phyloP scores from a whole-genome alignment of 2,329 filamentous ascomycete genomes.

The Trichoderma breve region DNA sequence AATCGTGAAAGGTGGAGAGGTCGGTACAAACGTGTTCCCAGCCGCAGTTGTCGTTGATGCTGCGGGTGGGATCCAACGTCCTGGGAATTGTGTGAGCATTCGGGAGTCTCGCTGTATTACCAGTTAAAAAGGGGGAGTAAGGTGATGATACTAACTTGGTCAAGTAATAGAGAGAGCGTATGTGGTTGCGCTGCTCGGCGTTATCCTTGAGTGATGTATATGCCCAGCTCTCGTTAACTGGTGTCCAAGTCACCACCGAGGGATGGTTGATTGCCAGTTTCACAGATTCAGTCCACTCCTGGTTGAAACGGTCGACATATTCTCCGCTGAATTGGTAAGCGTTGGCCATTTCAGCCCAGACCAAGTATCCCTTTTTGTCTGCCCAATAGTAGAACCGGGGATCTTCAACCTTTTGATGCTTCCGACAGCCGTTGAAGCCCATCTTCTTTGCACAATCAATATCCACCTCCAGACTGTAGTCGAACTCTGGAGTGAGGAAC shows the following conservation, averaged over 20 bases:
- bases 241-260: slow-evolving; percentile 64
- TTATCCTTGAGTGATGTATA: slow-evolving; percentile 58
- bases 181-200: slow-evolving; percentile 60
- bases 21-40: slow-evolving; percentile 68
- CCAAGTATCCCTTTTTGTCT: slow-evolving; percentile 58
- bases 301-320: slow-evolving; percentile 59
- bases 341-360: slow-evolving; percentile 65
- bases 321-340: slow-evolving; percentile 60
- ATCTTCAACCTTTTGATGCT: slow-evolving; percentile 64
- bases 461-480: slow-evolving; percentile 46
- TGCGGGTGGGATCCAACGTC: slow-evolving; percentile 59
- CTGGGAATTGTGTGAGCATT: slow-evolving; percentile 23
- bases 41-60: slow-evolving; percentile 69
- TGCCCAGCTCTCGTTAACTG: slow-evolving; percentile 63
- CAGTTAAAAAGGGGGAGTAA: neutral
- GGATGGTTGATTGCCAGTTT: slow-evolving; percentile 65
- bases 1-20: slow-evolving; percentile 67
- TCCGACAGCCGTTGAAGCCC: slow-evolving; percentile 64
- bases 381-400: slow-evolving; percentile 61
- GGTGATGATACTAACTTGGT: slow-evolving; percentile 52
- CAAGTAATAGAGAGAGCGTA: slow-evolving; percentile 60
- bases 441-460: slow-evolving; percentile 57
- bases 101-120: too few species aligned
- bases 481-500: slow-evolving; percentile 56
- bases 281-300: slow-evolving; percentile 63